Percentiles rank a stretch among this genome's conserved stretches.
Evolutionary conservation across 2,329 filamentous ascomycete species (phyloP).

Genomic region (Periconia sp.): DNA sequence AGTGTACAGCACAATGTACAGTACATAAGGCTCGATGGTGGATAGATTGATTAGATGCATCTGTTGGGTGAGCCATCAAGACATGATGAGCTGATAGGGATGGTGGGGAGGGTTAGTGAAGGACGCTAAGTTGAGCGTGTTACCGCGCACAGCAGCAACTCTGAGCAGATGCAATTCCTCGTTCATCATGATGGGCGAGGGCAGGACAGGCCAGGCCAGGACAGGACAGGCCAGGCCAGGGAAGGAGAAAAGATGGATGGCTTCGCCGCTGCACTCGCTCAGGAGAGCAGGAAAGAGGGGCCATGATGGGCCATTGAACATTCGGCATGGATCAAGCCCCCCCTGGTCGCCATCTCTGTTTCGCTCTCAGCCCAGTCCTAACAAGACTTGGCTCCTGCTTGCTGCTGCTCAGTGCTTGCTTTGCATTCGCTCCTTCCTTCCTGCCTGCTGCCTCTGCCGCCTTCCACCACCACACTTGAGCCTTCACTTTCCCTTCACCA

Average conservation of each 20-base stretch:
- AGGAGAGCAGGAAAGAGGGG: constrained; percentile 1
- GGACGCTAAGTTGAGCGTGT: too few species aligned
- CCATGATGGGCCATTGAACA: neutral
- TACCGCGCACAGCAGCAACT: too few species aligned
- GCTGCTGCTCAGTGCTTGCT: neutral
- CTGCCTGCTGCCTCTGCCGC: neutral
- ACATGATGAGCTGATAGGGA: too few species aligned
- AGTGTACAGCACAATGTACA: too few species aligned
- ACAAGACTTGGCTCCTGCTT: neutral
- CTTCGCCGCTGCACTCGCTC: neutral
- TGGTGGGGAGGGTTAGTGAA: too few species aligned
- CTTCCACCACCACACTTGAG: neutral
- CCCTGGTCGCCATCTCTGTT: constrained; percentile 3
- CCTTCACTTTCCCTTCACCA: neutral
- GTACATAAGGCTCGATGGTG: neutral
- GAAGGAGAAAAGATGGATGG: neutral
- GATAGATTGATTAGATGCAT: neutral
- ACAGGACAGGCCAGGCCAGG: neutral
- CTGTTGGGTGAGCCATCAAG: neutral
- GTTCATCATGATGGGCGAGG: neutral
- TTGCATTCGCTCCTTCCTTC: neutral
- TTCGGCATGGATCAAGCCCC: neutral
- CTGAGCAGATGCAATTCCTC: neutral
- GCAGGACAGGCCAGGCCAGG: neutral
- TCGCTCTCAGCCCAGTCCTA: neutral